Conservation (phyloP, 148 eudicot species). For the Rhododendron ovatum region DNA sequence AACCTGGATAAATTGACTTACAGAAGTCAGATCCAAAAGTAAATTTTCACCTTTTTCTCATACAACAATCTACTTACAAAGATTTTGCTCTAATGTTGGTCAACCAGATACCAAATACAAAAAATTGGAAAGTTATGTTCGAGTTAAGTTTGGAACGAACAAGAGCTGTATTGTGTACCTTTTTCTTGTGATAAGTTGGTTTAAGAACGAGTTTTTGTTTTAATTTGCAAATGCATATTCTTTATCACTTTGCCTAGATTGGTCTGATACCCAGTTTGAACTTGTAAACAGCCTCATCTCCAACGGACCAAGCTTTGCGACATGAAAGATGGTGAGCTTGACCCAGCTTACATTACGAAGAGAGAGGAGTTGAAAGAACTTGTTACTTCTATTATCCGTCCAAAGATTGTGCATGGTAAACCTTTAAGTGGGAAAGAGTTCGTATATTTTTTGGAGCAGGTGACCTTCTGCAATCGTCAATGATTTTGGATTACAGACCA, state of each 20-base stretch:
- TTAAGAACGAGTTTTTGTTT: background rate
- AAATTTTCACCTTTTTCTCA: background rate
- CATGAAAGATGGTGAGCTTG: constrained; percentile 87
- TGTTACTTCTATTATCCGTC: constrained; percentile 65
- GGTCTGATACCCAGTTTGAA: constrained; percentile 12
- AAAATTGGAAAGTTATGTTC: background rate
- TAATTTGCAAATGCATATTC: background rate
- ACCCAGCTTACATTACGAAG: constrained; percentile 66
- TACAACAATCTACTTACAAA: background rate
- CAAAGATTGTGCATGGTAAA: constrained; percentile 95
- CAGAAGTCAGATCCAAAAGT: background rate
- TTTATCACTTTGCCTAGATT: background rate
- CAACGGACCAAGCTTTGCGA: constrained; percentile 94
- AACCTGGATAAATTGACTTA: background rate
- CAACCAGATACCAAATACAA: background rate
- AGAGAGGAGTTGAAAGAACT: constrained; percentile 74
- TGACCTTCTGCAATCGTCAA: constrained; percentile 19
- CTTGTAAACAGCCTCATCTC: constrained; percentile 83
- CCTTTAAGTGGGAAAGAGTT: constrained; percentile 82
- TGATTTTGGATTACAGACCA: background rate
- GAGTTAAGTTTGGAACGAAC: background rate
- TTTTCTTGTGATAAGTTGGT: background rate
- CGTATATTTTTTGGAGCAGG: constrained; percentile 89
- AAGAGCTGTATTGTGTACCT: background rate
- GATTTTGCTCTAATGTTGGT: background rate